Evolutionary conservation across 192 early-diverging fungal genomes (phyloP).

Genomic region (Mortierella antarctica): DNA sequence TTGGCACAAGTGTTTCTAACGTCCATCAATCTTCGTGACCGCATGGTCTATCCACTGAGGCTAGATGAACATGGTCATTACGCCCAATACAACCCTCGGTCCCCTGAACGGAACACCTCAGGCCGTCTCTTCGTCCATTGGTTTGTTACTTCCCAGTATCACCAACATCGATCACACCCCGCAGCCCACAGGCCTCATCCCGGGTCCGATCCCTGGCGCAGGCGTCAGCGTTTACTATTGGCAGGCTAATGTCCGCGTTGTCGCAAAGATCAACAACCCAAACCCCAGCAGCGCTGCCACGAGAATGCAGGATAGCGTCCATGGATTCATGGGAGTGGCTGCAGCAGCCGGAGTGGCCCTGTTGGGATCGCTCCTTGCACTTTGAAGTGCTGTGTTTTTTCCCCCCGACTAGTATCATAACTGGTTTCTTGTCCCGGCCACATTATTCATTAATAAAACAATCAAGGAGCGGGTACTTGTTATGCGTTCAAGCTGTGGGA

Average conservation of each 20-base stretch:
- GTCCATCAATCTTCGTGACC: not conserved
- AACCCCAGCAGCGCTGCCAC: not conserved
- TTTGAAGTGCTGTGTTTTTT: not conserved
- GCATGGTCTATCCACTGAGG: not conserved
- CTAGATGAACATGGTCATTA: slow-evolving; percentile 34
- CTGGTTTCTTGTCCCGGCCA: not conserved
- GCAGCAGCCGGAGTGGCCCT: not conserved
- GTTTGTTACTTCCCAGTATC: not conserved
- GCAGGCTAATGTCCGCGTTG: slow-evolving; percentile 3
- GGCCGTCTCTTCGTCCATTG: not conserved
- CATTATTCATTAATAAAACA: no score
- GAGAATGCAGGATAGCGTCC: not conserved
- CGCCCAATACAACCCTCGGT: slow-evolving; percentile 19
- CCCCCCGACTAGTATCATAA: slow-evolving; percentile 1
- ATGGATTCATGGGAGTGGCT: not conserved
- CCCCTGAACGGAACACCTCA: not conserved
- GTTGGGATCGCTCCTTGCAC: slow-evolving; percentile 5
- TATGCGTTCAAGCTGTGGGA: no score
- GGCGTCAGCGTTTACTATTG: slow-evolving; percentile 14
- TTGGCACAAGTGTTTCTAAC: not conserved
- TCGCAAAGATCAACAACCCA: not conserved
- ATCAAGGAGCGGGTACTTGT: no score
- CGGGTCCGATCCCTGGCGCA: not conserved
- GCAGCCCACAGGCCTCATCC: not conserved
- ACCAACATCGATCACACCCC: not conserved